Percentiles rank a stretch among this genome's conserved stretches.
Evolutionary conservation across 257 asterid species (phyloP).

Genomic region (Solanum tarijense): DNA sequence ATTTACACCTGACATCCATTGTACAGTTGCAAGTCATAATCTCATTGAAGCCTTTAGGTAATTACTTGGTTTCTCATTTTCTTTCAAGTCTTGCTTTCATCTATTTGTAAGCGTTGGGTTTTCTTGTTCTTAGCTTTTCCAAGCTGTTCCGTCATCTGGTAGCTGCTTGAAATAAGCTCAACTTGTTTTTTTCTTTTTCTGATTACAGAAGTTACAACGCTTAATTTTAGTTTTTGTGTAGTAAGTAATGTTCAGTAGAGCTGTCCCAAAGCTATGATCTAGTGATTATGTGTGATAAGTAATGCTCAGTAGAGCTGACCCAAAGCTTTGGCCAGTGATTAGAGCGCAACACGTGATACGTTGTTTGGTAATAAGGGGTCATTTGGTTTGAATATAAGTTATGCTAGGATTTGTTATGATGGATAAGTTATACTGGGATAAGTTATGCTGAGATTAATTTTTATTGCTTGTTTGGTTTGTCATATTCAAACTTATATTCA

Average conservation of each 20-base stretch:
- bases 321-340: neutral
- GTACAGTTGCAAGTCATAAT: slow-evolving; percentile 1
- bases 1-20: neutral
- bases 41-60: neutral
- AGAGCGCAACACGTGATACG: neutral
- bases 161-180: neutral
- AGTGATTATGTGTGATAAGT: neutral
- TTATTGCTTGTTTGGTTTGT: no score
- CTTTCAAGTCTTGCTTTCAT: neutral
- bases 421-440: no score
- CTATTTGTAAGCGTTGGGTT: neutral
- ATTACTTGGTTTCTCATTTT: neutral
- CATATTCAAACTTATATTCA: no score
- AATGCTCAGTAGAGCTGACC: neutral
- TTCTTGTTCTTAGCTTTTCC: neutral
- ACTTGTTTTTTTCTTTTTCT: neutral
- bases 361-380: neutral
- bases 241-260: neutral
- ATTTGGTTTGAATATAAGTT: no score
- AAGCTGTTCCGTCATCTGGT: neutral
- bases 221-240: neutral
- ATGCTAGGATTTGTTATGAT: no score
- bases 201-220: neutral
- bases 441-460: no score
- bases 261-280: neutral